Evolutionary conservation across 2,329 filamentous ascomycete species (phyloP).

Genomic region (Furcasterigmium furcatum): DNA sequence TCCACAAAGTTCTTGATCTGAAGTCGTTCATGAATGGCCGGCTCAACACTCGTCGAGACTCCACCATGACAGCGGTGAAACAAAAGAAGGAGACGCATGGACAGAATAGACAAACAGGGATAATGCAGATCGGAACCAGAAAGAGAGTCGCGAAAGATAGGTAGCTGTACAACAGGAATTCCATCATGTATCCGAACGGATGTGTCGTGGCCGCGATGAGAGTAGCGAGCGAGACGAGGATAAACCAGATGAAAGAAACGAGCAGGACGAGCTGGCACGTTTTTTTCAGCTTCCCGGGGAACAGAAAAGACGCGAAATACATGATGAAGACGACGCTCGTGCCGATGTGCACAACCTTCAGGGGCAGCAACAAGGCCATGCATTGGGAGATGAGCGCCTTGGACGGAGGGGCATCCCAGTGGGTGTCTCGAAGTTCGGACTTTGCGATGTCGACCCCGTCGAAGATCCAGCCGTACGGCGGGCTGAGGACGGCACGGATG

Average conservation of each 20-base stretch:
- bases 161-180: not conserved
- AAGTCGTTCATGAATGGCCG: not conserved
- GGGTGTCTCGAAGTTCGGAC: not conserved
- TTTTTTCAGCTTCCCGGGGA: not conserved
- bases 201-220: not conserved
- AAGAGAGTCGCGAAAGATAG: not conserved
- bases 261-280: not conserved
- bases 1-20: not conserved
- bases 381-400: not conserved
- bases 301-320: not conserved
- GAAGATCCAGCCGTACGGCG: not conserved
- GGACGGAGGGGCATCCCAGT: not conserved
- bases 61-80: not conserved
- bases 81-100: not conserved
- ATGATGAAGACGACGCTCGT: not conserved
- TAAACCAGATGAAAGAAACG: not conserved
- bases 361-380: not conserved
- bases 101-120: not conserved
- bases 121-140: not conserved
- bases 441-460: not conserved
- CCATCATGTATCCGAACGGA: not conserved
- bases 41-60: not conserved
- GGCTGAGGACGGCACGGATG: not conserved
- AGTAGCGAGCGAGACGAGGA: not conserved
- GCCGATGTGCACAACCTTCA: not conserved